Percentiles rank a stretch among this genome's conserved stretches.
These are phyloP conservation scores for Neurospora discreta DNA, from an alignment of 495 filamentous ascomycete species.

Conservation along the genomic window DNA sequence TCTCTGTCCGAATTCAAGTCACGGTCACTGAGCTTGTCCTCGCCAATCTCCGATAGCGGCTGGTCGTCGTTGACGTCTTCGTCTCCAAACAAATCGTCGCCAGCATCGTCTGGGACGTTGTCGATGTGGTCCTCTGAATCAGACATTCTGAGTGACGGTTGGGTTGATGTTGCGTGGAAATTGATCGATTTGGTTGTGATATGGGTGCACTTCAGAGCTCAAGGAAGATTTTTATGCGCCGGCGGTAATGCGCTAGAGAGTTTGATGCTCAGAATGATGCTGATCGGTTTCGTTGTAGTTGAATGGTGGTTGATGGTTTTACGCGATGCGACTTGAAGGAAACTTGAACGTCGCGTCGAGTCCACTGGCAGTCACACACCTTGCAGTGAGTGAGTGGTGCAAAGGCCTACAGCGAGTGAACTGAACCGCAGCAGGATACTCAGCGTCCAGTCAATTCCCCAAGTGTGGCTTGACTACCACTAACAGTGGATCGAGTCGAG, in stretches of 20 bases:
- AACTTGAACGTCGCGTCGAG: not conserved
- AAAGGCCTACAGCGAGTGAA: not conserved
- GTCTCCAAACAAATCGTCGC: conserved; percentile 58
- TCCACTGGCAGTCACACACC: not conserved
- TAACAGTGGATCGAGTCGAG: not conserved
- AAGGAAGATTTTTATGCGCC: not conserved
- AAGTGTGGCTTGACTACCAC: not conserved
- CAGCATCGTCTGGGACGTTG: conserved; percentile 36
- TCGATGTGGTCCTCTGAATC: conserved; percentile 40
- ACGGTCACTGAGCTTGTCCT: conserved; percentile 46
- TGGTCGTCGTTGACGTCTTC: conserved; percentile 32
- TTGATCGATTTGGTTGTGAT: not conserved
- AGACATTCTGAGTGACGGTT: conserved; percentile 28
- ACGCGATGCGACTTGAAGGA: not conserved
- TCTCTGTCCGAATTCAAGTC: conserved; percentile 78
- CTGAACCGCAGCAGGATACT: not conserved
- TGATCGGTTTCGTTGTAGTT: not conserved
- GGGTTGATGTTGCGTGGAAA: not conserved
- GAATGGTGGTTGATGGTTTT: not conserved
- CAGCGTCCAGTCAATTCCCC: not conserved
- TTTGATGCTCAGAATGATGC: not conserved
- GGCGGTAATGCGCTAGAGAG: not conserved
- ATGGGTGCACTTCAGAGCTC: not conserved
- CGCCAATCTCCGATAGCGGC: conserved; percentile 13
- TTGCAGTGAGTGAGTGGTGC: not conserved